A percentile compares a stretch with the other conserved stretches of the same genome.
These are phyloP conservation scores for Aspergillus sclerotiicarbonarius DNA, from an alignment of 495 filamentous ascomycete genomes.

Conservation along the genomic window DNA sequence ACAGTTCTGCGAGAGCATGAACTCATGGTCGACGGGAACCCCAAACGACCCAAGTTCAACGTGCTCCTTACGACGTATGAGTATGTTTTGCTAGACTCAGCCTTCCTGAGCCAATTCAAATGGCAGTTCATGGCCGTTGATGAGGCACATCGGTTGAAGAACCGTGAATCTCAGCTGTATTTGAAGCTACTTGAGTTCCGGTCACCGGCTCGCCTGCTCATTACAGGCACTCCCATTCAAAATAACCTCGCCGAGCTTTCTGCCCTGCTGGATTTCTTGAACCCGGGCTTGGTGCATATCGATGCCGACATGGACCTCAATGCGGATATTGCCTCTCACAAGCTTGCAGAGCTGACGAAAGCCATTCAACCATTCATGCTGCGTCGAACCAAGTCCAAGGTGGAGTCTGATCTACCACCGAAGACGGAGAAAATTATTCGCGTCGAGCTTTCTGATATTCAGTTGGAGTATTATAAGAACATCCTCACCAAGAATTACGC, in stretches of 20 bases:
- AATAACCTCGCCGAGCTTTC: conserved; percentile 92
- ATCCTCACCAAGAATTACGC: conserved; percentile 96
- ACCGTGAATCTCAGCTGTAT: conserved; percentile 90
- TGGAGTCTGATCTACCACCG: conserved; percentile 90
- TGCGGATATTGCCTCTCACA: conserved; percentile 64
- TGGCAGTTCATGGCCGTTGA: conserved; percentile 98
- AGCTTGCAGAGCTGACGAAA: conserved; percentile 67
- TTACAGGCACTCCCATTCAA: conserved; percentile 96
- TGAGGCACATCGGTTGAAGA: conserved; percentile 96
- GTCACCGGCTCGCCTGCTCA: conserved; percentile 80
- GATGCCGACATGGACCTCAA: conserved; percentile 85
- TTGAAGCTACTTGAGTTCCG: conserved; percentile 78
- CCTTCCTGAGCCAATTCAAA: conserved; percentile 79
- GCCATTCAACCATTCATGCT: conserved; percentile 88
- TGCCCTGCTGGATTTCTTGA: conserved; percentile 91
- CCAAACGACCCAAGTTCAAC: conserved; percentile 86
- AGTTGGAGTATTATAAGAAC: conserved; percentile 97
- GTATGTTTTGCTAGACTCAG: conserved; percentile 77
- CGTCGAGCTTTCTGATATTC: conserved; percentile 91
- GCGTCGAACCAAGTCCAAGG: conserved; percentile 94
- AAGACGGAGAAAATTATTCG: conserved; percentile 99
- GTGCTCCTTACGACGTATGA: conserved; percentile 95
- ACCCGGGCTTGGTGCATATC: conserved; percentile 81
- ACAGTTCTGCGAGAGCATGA: conserved; percentile 84
- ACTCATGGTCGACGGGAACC: conserved; percentile 77